Conservation (phyloP, 495 filamentous ascomycete species). For the Penicillium cinerascens region DNA sequence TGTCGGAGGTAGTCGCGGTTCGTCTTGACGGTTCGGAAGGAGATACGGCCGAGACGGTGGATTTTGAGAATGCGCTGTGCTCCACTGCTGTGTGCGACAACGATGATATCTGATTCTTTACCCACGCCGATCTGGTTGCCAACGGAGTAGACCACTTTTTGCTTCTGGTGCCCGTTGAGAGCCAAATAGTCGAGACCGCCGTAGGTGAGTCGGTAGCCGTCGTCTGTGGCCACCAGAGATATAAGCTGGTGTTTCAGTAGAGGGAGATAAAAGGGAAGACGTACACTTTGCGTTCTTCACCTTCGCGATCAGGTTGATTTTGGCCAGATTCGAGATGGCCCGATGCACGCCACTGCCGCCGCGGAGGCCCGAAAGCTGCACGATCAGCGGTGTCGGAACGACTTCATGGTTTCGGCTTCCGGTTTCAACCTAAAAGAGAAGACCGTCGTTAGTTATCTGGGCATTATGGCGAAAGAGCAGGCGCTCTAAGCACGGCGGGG, state of each 20-base stretch:
- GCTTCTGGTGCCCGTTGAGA: slow-evolving; percentile 79
- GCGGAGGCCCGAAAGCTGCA: slow-evolving; percentile 74
- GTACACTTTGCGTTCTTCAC: slow-evolving; percentile 90
- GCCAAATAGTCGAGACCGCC: slow-evolving; percentile 96
- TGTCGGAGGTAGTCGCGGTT: slow-evolving; percentile 95
- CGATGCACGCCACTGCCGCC: slow-evolving; percentile 82
- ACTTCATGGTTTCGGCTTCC: slow-evolving; percentile 96
- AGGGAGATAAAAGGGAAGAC: neutral
- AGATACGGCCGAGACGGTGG: slow-evolving; percentile 91
- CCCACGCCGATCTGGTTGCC: slow-evolving; percentile 94
- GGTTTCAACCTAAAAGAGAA: slow-evolving; percentile 66
- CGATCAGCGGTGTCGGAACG: slow-evolving; percentile 86
- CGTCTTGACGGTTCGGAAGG: slow-evolving; percentile 90
- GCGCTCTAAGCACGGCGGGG: slow-evolving; percentile 8
- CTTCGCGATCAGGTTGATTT: slow-evolving; percentile 85
- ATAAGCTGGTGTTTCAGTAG: neutral
- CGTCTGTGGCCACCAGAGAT: slow-evolving; percentile 49
- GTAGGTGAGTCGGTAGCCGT: slow-evolving; percentile 96
- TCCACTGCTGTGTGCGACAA: slow-evolving; percentile 68
- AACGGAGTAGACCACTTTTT: slow-evolving; percentile 77
- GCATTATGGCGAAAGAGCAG: slow-evolving; percentile 1
- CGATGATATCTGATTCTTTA: slow-evolving; percentile 95
- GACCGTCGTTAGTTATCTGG: slow-evolving; percentile 33
- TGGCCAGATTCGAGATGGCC: slow-evolving; percentile 84
- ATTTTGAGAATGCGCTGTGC: slow-evolving; percentile 80